Base-by-base conservation (phyloP, 768 basidiomycete species). In the Tricholoma matsutake region DNA sequence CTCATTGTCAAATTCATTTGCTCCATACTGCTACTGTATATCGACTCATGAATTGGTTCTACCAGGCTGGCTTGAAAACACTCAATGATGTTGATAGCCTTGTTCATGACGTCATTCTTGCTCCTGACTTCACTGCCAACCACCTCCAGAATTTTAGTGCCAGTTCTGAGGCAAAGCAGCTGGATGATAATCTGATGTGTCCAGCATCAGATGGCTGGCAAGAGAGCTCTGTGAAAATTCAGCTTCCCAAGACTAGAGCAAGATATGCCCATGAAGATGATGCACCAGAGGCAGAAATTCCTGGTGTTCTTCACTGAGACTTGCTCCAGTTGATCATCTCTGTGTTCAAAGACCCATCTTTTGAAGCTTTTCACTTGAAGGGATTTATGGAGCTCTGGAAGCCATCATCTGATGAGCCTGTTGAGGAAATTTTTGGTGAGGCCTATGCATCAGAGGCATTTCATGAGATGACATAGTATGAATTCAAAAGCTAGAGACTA, bases 21-120 rank as follows among this genome's bases (percentile, higher is more conserved):
- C 41, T 20, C 60, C 47, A 11, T 61, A 56, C 52, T 56, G 34
- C 54, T 18, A 49, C 47, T 4, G 37, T 51, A 2, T 56, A 47
- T 34, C 7, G 32, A 8, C 54, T 60, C 16, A 60, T 45, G 54
- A 20, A 31, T 4, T 59, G 58, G 58, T 53, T 52, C 22, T 59
- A 59, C 41, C 28, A 29, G 3, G 20, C 41, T 10, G 25, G 55
- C 4, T 25, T 29, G 8, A 49, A 53, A 51, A 59, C 28, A 28
- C 58, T 59, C 10, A 53, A 51, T 7, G 39, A 39, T 35, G 43
- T 60, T 1, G 20, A 60, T 56, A 6, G 16, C 11, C 31, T 61
- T 4, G 45, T 61, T 0, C 9, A 56, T 6, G 16, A 14, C n/a
- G 54, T 61, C 0, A 56, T 61, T 5, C 22, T 59, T 6, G 45